A percentile compares a stretch with the other conserved stretches of the same genome.
Conservation (phyloP, 129 eudicot genomes). For the Cynara cardunculus region DNA sequence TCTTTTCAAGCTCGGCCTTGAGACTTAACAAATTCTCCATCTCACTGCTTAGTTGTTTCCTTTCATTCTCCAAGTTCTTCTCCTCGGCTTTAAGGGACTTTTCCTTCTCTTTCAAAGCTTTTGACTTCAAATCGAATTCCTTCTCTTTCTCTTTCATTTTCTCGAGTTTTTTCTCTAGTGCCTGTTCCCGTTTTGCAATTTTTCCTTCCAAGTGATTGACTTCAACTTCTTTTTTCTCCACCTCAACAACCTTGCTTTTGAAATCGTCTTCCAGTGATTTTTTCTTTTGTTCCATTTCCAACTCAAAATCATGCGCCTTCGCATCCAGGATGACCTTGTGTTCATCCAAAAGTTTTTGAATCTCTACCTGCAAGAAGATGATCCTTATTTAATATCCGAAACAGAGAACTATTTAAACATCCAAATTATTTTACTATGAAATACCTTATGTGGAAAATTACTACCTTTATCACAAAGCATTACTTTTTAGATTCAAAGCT, state of each 20-base stretch:
- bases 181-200: conserved; percentile 73
- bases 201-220: conserved; percentile 75
- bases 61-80: conserved; percentile 64
- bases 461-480: neutral
- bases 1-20: conserved; percentile 70
- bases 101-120: conserved; percentile 76
- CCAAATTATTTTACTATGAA: neutral
- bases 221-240: conserved; percentile 76
- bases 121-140: conserved; percentile 51
- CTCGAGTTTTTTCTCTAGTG: conserved; percentile 74
- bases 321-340: conserved; percentile 59
- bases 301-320: conserved; percentile 64
- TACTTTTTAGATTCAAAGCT: neutral
- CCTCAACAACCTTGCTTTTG: conserved; percentile 53
- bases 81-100: conserved; percentile 65
- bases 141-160: conserved; percentile 80
- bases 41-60: conserved; percentile 55
- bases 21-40: conserved; percentile 52
- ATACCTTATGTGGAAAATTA: neutral
- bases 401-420: neutral
- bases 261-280: conserved; percentile 60
- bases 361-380: conserved; percentile 54
- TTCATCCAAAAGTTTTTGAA: conserved; percentile 89
- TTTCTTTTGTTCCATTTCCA: conserved; percentile 80
- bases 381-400: conserved; percentile 3